Conservation (phyloP, 2,329 filamentous ascomycete species). For the Claviceps africana region DNA sequence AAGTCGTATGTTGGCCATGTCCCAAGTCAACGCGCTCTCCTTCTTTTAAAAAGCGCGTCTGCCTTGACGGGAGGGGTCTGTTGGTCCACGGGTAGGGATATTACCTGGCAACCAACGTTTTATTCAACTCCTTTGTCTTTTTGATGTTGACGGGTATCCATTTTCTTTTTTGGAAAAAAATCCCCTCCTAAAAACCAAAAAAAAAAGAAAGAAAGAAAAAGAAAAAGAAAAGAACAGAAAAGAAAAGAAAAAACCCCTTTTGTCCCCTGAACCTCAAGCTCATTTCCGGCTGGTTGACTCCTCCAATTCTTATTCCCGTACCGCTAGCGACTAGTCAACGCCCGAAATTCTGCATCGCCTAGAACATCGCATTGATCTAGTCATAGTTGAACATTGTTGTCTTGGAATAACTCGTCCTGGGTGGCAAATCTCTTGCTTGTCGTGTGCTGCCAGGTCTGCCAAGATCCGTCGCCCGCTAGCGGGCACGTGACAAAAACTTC, state of each 20-base stretch:
- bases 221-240: not conserved
- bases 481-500: not conserved
- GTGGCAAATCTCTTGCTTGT: not conserved
- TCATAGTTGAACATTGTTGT: not conserved
- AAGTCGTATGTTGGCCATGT: no score
- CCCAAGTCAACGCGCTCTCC: no score
- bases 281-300: not conserved
- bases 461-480: not conserved
- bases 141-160: no score
- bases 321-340: not conserved
- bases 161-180: no score
- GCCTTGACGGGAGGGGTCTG: no score
- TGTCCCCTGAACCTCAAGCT: not conserved
- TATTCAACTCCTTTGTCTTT: no score
- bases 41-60: no score
- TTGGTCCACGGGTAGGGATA: no score
- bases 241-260: no score
- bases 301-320: not conserved
- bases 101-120: no score
- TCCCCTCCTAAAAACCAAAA: no score
- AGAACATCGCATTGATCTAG: not conserved
- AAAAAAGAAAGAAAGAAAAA: not conserved
- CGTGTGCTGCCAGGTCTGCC: not conserved
- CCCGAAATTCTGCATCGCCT: not conserved
- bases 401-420: no score